Evolutionary conservation across 2,329 filamentous ascomycete genomes (phyloP).

Genomic region (Ophiostoma populinum): DNA sequence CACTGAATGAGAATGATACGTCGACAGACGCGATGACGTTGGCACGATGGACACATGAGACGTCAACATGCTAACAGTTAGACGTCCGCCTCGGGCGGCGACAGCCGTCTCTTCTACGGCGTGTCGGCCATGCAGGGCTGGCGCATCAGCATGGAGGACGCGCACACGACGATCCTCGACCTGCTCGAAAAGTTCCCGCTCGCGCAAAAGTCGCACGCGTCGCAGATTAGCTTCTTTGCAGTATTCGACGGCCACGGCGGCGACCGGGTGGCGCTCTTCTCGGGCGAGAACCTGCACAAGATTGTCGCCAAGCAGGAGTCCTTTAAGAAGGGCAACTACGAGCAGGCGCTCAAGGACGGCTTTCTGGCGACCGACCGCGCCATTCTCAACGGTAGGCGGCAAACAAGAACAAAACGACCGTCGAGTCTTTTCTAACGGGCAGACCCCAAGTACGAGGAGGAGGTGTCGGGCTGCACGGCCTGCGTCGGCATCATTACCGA

Average conservation of each 20-base stretch:
- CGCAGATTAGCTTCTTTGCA: constrained; percentile 84
- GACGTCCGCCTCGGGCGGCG: constrained; percentile 77
- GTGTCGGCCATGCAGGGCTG: constrained; percentile 99
- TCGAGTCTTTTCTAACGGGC: constrained; percentile 10
- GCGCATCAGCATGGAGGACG: constrained; percentile 99
- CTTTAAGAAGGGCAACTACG: constrained; percentile 79
- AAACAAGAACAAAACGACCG: background rate
- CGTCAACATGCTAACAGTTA: constrained; percentile 28
- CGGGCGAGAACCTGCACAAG: constrained; percentile 81
- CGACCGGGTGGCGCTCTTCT: constrained; percentile 87
- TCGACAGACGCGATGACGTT: no score
- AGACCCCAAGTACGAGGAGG: constrained; percentile 96
- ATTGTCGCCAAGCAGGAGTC: constrained; percentile 91
- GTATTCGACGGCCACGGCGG: constrained; percentile 97
- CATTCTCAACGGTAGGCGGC: constrained; percentile 68
- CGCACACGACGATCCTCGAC: constrained; percentile 79
- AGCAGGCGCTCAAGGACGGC: constrained; percentile 91
- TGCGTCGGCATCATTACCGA: constrained; percentile 78
- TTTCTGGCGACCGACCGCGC: constrained; percentile 92
- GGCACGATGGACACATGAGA: no score
- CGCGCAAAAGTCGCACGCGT: constrained; percentile 46
- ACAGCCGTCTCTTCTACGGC: constrained; percentile 85
- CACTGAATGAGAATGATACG: no score
- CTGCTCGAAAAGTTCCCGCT: constrained; percentile 44
- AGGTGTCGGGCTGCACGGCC: constrained; percentile 94